A percentile compares a stretch with the other conserved stretches of the same genome.
These are phyloP conservation scores for Phytopythium vexans DNA, from an alignment of 352 stramenopile species.

Conservation along the genomic window DNA sequence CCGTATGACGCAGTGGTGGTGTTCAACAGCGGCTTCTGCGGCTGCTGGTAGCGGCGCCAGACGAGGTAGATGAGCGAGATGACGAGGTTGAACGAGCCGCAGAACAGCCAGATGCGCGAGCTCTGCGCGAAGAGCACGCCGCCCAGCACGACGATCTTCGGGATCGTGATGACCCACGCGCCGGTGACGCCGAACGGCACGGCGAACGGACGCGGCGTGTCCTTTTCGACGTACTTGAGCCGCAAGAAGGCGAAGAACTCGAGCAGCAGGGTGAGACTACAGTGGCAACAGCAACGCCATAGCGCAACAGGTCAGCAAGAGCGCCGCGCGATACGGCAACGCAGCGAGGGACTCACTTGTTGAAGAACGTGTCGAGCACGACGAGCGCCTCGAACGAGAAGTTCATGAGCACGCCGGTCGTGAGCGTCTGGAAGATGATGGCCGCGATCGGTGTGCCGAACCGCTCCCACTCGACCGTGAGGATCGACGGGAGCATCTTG, in stretches of 20 bases:
- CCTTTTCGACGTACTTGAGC: conserved; percentile 79
- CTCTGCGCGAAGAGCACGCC: conserved; percentile 71
- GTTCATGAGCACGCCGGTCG: conserved; percentile 78
- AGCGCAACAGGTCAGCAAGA: not conserved
- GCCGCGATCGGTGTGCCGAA: conserved; percentile 79
- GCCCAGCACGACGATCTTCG: conserved; percentile 78
- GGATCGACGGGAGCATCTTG: conserved; percentile 73
- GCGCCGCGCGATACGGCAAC: not conserved
- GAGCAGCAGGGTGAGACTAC: conserved; percentile 66
- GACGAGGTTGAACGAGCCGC: conserved; percentile 60
- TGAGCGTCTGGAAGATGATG: conserved; percentile 72
- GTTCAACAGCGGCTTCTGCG: conserved; percentile 1
- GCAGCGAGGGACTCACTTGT: conserved; percentile 58
- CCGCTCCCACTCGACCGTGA: conserved; percentile 64
- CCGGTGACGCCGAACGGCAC: conserved; percentile 69
- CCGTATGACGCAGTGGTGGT: conserved; percentile 23
- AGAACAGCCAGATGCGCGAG: conserved; percentile 66
- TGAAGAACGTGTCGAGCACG: conserved; percentile 84
- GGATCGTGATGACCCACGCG: conserved; percentile 75
- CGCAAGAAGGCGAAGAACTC: conserved; percentile 84
- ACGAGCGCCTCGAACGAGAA: conserved; percentile 84
- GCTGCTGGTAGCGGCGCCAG: conserved; percentile 59
- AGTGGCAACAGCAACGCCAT: conserved; percentile 1
- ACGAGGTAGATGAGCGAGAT: conserved; percentile 56
- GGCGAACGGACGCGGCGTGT: conserved; percentile 66